These are phyloP conservation scores for Penicillium concentricum DNA, from an alignment of 2,329 filamentous ascomycete genomes.

Conservation along the genomic window DNA sequence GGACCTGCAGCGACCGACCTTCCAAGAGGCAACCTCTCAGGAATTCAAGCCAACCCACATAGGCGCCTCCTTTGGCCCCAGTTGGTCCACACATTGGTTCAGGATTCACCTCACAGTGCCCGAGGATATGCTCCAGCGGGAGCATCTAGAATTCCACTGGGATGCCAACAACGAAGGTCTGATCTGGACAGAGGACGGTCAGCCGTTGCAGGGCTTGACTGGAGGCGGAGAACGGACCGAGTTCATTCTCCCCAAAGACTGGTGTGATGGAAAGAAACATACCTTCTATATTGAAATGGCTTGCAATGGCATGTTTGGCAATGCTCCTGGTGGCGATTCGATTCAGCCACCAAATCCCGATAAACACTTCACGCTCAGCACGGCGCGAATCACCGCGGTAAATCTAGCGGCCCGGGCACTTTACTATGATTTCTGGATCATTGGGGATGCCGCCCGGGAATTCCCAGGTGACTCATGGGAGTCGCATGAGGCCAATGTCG, in stretches of 20 bases:
- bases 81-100: slow-evolving; percentile 99
- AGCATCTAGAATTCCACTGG: slow-evolving; percentile 93
- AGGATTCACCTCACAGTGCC: slow-evolving; percentile 78
- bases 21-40: slow-evolving; percentile 77
- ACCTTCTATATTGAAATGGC: slow-evolving; percentile 97
- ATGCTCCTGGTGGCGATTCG: slow-evolving; percentile 75
- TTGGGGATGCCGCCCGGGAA: slow-evolving; percentile 85
- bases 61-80: slow-evolving; percentile 82
- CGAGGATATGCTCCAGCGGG: slow-evolving; percentile 67
- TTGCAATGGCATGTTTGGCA: slow-evolving; percentile 98
- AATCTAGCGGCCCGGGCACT: slow-evolving; percentile 81
- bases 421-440: slow-evolving; percentile 93
- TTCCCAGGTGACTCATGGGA: slow-evolving; percentile 87
- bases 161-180: slow-evolving; percentile 93
- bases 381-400: slow-evolving; percentile 83
- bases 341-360: slow-evolving; percentile 90
- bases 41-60: slow-evolving; percentile 72
- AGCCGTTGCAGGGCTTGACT: slow-evolving; percentile 85
- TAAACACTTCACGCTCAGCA: slow-evolving; percentile 71
- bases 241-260: slow-evolving; percentile 82
- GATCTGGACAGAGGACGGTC: slow-evolving; percentile 87
- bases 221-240: slow-evolving; percentile 85
- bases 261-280: slow-evolving; percentile 82
- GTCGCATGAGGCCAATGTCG: slow-evolving; percentile 77
- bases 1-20: slow-evolving; percentile 73